Conservation (phyloP, 2,329 filamentous ascomycete genomes). For the Microascus cirrosus region DNA sequence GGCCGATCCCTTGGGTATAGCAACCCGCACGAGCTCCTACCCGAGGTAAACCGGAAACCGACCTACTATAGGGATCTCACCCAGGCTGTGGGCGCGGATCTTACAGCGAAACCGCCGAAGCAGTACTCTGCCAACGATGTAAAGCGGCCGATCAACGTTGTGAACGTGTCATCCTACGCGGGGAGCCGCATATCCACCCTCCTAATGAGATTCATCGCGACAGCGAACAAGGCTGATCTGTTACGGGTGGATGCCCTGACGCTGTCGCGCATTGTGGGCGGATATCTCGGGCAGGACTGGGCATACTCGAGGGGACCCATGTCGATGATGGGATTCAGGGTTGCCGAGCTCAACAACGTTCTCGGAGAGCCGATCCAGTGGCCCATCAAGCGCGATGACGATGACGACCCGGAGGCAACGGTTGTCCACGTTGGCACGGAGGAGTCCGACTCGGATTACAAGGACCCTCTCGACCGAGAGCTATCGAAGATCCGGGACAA, state of each 20-base stretch:
- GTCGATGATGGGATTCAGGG: slow-evolving; percentile 44
- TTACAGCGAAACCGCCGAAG: slow-evolving; percentile 6
- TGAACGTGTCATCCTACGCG: slow-evolving; percentile 25
- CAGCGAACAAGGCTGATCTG: slow-evolving; percentile 52
- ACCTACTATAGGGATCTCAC: slow-evolving; percentile 7
- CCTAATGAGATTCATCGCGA: slow-evolving; percentile 53
- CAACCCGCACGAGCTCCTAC: slow-evolving; percentile 12
- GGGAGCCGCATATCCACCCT: slow-evolving; percentile 24
- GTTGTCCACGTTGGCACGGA: slow-evolving; percentile 11
- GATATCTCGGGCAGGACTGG: slow-evolving; percentile 56
- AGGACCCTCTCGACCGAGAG: slow-evolving; percentile 28
- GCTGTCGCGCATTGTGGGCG: slow-evolving; percentile 56
- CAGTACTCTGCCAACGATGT: slow-evolving; percentile 4
- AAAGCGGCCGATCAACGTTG: slow-evolving; percentile 25
- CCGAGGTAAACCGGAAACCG: slow-evolving; percentile 4
- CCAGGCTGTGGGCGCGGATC: slow-evolving; percentile 8
- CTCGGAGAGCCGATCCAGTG: slow-evolving; percentile 10
- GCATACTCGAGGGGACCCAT: slow-evolving; percentile 33
- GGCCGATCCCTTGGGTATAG: slow-evolving; percentile 15
- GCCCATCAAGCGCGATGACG: slow-evolving; percentile 20
- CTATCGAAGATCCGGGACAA: slow-evolving; percentile 28
- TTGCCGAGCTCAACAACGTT: slow-evolving; percentile 38
- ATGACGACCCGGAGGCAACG: slow-evolving; percentile 15
- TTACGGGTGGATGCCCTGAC: slow-evolving; percentile 59
- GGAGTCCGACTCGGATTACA: slow-evolving; percentile 12